A percentile compares a stretch with the other conserved stretches of the same genome.
phyloP scores from a whole-genome alignment of 2,329 filamentous ascomycete genomes.

The Stachybotrys chlorohalonatus region DNA sequence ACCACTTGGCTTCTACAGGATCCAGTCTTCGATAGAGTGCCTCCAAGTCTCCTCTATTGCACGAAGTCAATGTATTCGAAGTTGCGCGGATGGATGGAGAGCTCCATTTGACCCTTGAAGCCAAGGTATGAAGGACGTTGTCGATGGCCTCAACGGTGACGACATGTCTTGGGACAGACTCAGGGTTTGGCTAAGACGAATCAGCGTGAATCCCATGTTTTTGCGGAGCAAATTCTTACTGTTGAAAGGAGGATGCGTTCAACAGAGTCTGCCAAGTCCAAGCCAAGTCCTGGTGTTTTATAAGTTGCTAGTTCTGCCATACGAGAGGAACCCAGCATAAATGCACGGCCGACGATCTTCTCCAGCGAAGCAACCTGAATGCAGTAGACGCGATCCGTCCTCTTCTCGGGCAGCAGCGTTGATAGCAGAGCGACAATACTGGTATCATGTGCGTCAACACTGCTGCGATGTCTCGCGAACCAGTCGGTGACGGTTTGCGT shows the following conservation, averaged over 20 bases:
- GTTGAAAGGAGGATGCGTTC: slow-evolving; percentile 54
- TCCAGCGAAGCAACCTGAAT: slow-evolving; percentile 55
- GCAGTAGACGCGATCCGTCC: slow-evolving; percentile 70
- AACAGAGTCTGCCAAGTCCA: slow-evolving; percentile 65
- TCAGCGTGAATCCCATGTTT: not conserved
- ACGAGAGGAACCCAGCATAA: slow-evolving; percentile 56
- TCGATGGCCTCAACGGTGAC: slow-evolving; percentile 69
- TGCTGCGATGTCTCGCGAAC: slow-evolving; percentile 55
- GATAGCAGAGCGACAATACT: slow-evolving; percentile 60
- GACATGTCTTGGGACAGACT: slow-evolving; percentile 19
- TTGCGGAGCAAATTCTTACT: slow-evolving; percentile 25
- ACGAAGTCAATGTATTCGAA: slow-evolving; percentile 10
- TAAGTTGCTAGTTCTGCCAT: slow-evolving; percentile 55
- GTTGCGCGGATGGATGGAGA: slow-evolving; percentile 47
- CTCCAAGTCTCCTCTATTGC: slow-evolving; percentile 37
- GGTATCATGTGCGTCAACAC: slow-evolving; percentile 47
- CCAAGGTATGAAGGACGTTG: slow-evolving; percentile 51
- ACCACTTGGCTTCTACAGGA: slow-evolving; percentile 75
- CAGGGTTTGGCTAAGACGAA: slow-evolving; percentile 33
- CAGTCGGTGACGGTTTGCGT: slow-evolving; percentile 45
- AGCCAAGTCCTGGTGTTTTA: slow-evolving; percentile 41
- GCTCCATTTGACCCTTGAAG: slow-evolving; percentile 62
- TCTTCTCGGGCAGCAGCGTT: slow-evolving; percentile 64
- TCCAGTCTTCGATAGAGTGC: slow-evolving; percentile 50
- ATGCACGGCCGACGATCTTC: slow-evolving; percentile 55